phyloP scores from a whole-genome alignment of 306 rosid species.

The Prunus mume region DNA sequence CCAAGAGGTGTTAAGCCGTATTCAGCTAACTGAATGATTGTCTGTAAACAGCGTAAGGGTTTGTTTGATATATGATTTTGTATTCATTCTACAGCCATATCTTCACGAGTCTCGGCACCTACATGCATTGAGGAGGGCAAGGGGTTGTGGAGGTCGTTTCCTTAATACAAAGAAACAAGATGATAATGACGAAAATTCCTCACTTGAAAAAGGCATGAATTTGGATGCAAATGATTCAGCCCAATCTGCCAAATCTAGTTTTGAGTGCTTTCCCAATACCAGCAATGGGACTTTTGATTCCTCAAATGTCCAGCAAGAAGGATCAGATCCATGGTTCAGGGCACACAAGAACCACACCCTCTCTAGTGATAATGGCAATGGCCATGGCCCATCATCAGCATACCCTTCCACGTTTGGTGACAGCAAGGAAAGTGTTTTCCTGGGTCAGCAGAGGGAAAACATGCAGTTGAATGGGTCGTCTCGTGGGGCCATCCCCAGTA shows the following conservation, averaged over 20 bases:
- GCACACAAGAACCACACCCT: slow-evolving; percentile 27
- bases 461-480: slow-evolving; percentile 43
- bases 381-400: slow-evolving; percentile 31
- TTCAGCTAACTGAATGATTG: neutral
- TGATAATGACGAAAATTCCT: slow-evolving; percentile 18
- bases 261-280: slow-evolving; percentile 15
- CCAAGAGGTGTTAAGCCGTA: neutral
- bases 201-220: slow-evolving; percentile 29
- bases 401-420: slow-evolving; percentile 38
- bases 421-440: slow-evolving; percentile 36
- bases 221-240: slow-evolving; percentile 28
- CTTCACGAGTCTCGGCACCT: slow-evolving; percentile 86
- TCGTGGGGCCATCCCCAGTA: slow-evolving; percentile 44
- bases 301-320: slow-evolving; percentile 30
- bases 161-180: slow-evolving; percentile 67
- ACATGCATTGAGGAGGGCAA: slow-evolving; percentile 87
- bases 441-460: slow-evolving; percentile 43
- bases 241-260: slow-evolving; percentile 19
- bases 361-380: slow-evolving; percentile 31
- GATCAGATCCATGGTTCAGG: slow-evolving; percentile 27
- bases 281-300: slow-evolving; percentile 36
- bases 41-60: neutral
- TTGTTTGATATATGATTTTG: slow-evolving; percentile 4
- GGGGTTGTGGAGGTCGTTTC: slow-evolving; percentile 90
- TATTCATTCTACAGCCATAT: slow-evolving; percentile 59